phyloP scores from a whole-genome alignment of 306 rosid species.

The Prunus persica region DNA sequence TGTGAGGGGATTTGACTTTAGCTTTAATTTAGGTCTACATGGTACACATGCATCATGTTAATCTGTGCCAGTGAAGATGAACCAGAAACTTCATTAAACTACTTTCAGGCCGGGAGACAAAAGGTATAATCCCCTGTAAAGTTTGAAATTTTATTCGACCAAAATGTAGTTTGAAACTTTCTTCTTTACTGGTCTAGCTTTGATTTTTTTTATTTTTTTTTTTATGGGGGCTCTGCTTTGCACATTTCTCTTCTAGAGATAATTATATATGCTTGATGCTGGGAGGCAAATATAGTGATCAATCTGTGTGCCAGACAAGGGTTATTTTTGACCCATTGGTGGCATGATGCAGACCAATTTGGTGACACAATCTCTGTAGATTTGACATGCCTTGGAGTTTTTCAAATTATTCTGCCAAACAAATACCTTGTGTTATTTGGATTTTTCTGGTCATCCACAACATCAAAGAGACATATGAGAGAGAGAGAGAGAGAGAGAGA shows the following conservation, averaged over 20 bases:
- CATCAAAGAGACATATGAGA: no score
- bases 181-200: no score
- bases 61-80: slow-evolving; percentile 42
- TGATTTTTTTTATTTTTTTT: background rate
- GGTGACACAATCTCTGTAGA: background rate
- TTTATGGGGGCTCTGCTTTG: background rate
- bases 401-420: background rate
- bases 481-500: background rate
- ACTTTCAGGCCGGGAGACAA: slow-evolving; percentile 23
- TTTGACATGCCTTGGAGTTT: background rate
- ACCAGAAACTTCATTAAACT: slow-evolving; percentile 22
- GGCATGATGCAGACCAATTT: background rate
- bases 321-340: background rate
- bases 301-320: background rate
- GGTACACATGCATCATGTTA: slow-evolving; percentile 10
- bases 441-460: background rate
- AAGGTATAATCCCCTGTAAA: slow-evolving; percentile 36
- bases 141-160: slow-evolving; percentile 12
- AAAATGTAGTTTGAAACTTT: background rate
- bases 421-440: background rate
- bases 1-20: slow-evolving; percentile 37
- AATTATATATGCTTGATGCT: background rate
- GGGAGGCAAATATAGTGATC: background rate
- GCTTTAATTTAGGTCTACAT: slow-evolving; percentile 14
- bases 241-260: background rate